phyloP scores from a whole-genome alignment of 169 alveolate species.

The Perkinsus chesapeaki region DNA sequence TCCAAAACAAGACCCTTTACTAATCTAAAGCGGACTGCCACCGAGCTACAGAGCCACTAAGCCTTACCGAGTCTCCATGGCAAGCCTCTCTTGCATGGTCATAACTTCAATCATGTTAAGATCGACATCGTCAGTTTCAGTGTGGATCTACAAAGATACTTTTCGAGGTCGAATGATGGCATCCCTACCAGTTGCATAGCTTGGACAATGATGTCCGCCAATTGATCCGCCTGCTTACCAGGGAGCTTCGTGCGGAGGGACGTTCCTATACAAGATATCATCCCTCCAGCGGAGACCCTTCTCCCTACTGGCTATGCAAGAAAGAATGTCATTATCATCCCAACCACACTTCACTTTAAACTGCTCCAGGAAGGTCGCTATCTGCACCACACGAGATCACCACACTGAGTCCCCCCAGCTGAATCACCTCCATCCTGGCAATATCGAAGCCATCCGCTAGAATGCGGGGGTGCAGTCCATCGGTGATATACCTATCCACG shows the following conservation, averaged over 20 bases:
- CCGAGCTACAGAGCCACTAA: not conserved
- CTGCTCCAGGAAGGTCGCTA: constrained; percentile 57
- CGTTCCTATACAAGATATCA: constrained; percentile 67
- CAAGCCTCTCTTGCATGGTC: constrained; percentile 93
- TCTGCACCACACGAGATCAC: not conserved
- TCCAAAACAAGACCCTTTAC: constrained; percentile 91
- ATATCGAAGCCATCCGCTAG: constrained; percentile 92
- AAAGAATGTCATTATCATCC: not conserved
- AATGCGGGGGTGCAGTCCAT: constrained; percentile 94
- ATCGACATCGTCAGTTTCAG: constrained; percentile 61
- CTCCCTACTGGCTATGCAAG: not conserved
- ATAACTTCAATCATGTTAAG: constrained; percentile 95
- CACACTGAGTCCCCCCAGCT: constrained; percentile 6
- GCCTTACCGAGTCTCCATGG: constrained; percentile 76
- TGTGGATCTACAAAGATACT: constrained; percentile 24
- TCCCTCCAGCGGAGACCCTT: not conserved
- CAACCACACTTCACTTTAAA: constrained; percentile 41
- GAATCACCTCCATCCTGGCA: constrained; percentile 79
- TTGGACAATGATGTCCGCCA: constrained; percentile 92
- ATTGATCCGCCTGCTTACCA: constrained; percentile 72
- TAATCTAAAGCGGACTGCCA: constrained; percentile 28
- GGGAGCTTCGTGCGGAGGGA: constrained; percentile 88
- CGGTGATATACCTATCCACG: constrained; percentile 71
- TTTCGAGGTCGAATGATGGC: constrained; percentile 30
- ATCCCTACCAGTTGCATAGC: constrained; percentile 52